Evolutionary conservation across 352 stramenopile genomes (phyloP).

Genomic region (Thraustochytrium sp.): DNA sequence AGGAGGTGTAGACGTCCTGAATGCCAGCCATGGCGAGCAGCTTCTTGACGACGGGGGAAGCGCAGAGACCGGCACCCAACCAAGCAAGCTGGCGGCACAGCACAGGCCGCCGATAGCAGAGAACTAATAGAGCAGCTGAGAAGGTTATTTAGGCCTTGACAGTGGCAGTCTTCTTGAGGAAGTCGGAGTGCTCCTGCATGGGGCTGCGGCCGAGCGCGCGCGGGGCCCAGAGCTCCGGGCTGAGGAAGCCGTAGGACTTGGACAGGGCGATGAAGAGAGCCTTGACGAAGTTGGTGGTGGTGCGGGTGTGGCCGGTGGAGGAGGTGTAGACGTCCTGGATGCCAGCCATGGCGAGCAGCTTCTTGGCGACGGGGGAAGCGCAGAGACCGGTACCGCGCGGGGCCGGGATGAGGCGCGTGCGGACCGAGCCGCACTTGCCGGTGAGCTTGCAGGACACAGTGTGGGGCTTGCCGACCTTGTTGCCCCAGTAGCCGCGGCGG

Average conservation of each 20-base stretch:
- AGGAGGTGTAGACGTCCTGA: constrained; percentile 94
- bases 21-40: constrained; percentile 97
- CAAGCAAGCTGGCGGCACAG: background rate
- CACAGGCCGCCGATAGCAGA: background rate
- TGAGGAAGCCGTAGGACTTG: constrained; percentile 97
- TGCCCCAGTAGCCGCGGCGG: constrained; percentile 97
- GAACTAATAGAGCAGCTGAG: background rate
- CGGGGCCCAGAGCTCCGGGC: constrained; percentile 96
- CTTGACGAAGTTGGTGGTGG: constrained; percentile 99
- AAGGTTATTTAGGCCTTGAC: constrained; percentile 48
- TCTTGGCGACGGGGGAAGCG: constrained; percentile 94
- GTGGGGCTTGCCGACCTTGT: constrained; percentile 81
- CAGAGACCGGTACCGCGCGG: constrained; percentile 98
- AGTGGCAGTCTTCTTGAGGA: constrained; percentile 81
- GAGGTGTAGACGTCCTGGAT: constrained; percentile 97
- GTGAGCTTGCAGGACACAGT: constrained; percentile 98
- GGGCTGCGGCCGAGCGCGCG: constrained; percentile 81
- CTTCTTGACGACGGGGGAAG: constrained; percentile 95
- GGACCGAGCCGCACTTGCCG: constrained; percentile 98
- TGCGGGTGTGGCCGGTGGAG: constrained; percentile 93
- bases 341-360: constrained; percentile 97
- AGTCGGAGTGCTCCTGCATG: constrained; percentile 99
- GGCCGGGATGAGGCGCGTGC: constrained; percentile 96
- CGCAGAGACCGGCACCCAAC: constrained; percentile 93
- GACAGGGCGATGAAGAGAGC: constrained; percentile 95